Conservation (phyloP, 2,329 filamentous ascomycete genomes). For the Apiospora pterosperma region DNA sequence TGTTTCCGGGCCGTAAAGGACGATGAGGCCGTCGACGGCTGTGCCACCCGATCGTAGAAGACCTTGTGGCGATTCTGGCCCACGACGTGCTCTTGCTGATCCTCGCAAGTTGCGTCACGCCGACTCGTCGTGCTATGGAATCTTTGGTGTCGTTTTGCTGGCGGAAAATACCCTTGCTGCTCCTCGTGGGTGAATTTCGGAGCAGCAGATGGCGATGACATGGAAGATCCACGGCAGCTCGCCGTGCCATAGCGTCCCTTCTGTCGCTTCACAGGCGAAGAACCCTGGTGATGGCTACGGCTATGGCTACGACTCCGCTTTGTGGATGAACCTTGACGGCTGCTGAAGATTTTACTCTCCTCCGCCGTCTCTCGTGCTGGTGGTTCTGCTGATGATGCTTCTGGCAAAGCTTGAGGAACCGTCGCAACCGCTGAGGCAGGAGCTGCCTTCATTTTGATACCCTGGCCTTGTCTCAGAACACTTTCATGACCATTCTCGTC, state of each 20-base stretch:
- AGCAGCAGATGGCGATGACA: background rate
- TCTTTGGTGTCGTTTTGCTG: background rate
- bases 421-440: background rate
- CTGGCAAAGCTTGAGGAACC: background rate
- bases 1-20: too few relatives aligned
- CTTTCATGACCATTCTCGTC: background rate
- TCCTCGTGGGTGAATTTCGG: background rate
- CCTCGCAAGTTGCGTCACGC: too few relatives aligned
- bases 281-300: too few relatives aligned
- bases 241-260: background rate
- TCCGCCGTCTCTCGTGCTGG: background rate
- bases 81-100: too few relatives aligned
- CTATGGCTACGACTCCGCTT: background rate
- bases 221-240: background rate
- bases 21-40: too few relatives aligned
- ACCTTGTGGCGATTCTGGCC: too few relatives aligned
- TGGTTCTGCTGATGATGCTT: background rate
- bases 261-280: background rate
- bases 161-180: background rate
- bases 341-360: background rate
- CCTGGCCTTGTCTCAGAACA: too few relatives aligned
- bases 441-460: background rate
- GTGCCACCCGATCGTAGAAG: too few relatives aligned
- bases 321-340: background rate
- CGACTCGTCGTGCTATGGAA: background rate